Conservation (phyloP, 2,329 filamentous ascomycete genomes). For the Plectosphaerella plurivora region DNA sequence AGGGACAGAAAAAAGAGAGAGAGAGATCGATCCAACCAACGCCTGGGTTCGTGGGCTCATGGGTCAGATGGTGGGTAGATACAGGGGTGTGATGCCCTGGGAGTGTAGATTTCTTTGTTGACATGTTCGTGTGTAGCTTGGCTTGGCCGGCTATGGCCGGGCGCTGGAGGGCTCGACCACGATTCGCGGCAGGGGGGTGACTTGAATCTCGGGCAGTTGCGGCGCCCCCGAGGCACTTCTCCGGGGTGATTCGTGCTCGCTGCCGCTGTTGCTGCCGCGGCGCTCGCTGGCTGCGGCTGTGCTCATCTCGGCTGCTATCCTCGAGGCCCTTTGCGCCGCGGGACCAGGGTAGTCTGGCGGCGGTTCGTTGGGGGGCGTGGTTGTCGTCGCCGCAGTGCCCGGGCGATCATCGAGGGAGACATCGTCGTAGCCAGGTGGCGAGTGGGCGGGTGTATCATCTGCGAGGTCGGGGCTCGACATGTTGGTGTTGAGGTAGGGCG, state of each 20-base stretch:
- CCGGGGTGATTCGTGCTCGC: slow-evolving; percentile 11
- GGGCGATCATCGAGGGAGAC: slow-evolving; percentile 36
- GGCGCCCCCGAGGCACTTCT: slow-evolving; percentile 35
- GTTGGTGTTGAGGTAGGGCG: slow-evolving; percentile 33
- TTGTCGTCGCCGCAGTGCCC: slow-evolving; percentile 17
- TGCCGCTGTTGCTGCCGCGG: slow-evolving; percentile 22
- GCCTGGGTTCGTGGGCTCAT: too few relatives aligned
- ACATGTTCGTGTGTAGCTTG: too few relatives aligned
- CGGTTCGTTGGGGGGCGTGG: slow-evolving; percentile 40
- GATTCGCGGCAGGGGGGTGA: slow-evolving; percentile 49
- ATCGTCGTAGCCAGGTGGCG: slow-evolving; percentile 51
- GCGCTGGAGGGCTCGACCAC: slow-evolving; percentile 50
- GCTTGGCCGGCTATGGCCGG: slow-evolving; percentile 1
- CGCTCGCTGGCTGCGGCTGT: slow-evolving; percentile 15
- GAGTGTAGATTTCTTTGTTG: too few relatives aligned
- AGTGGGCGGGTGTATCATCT: slow-evolving; percentile 39
- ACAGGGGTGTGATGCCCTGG: too few relatives aligned
- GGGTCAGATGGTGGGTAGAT: background rate
- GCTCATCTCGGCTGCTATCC: slow-evolving; percentile 15
- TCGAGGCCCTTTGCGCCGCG: slow-evolving; percentile 14
- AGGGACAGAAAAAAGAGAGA: background rate
- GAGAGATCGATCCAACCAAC: too few relatives aligned
- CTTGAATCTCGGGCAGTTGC: slow-evolving; percentile 48
- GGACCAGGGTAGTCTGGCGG: slow-evolving; percentile 48
- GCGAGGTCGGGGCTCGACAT: slow-evolving; percentile 51